phyloP scores from a whole-genome alignment of 164 flowering plant species.

The Magnolia kwangsiensis region DNA sequence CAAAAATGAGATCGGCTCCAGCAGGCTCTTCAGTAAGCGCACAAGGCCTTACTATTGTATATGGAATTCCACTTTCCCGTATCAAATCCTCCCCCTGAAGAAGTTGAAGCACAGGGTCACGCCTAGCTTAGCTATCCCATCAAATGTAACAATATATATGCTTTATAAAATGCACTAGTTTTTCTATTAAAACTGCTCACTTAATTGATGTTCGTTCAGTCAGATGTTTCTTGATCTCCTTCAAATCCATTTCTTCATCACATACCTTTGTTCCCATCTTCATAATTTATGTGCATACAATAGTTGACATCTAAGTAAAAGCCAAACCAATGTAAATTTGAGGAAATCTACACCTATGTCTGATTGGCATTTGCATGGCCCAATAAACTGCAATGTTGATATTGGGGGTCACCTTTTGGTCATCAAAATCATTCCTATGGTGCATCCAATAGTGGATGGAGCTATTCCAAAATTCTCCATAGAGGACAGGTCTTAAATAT shows the following conservation, averaged over 20 bases:
- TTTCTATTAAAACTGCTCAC: background rate
- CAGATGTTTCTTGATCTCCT: background rate
- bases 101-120: background rate
- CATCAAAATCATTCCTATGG: background rate
- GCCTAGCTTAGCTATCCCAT: background rate
- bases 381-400: background rate
- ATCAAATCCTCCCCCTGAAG: conserved; percentile 91
- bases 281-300: too few relatives aligned
- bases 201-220: background rate
- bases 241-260: background rate
- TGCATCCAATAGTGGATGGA: background rate
- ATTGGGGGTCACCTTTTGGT: background rate
- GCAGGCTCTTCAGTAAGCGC: conserved; percentile 98
- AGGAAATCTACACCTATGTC: background rate
- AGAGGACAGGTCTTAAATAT: background rate
- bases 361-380: background rate
- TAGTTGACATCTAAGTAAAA: too few relatives aligned
- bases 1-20: conserved; percentile 97
- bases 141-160: background rate
- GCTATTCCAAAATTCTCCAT: background rate
- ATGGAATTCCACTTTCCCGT: conserved; percentile 90
- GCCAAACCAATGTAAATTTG: background rate
- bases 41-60: conserved; percentile 92
- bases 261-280: background rate
- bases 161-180: background rate